Base-by-base conservation (phyloP, 2,329 filamentous ascomycete genomes). In the Fusarium humuli region DNA sequence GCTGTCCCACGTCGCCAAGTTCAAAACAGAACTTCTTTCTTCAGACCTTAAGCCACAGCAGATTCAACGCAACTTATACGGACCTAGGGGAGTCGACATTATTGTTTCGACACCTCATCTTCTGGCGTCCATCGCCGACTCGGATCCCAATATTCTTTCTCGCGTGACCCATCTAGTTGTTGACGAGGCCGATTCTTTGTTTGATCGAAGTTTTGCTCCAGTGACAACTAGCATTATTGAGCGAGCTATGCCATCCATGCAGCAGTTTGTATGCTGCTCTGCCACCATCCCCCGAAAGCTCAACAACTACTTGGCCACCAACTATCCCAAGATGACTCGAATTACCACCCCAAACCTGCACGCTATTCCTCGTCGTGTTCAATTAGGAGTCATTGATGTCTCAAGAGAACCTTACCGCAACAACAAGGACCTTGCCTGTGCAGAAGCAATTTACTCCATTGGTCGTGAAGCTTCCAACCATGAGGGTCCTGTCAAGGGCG, bases 321-420 rank as follows among this genome's bases (percentile, higher is more conserved):
- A 91, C 69, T 98, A 94, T 79, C 95, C 96, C 1, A 86, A 92
- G 73, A 94, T 97, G 82, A 84, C 86, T 47, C 92, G 96, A 65
- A 90, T 99, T 68, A 95, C 95, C 2, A 99, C 96, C 1, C 96
- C 96, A 0, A 98, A 98, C 77, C 87, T 99, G 1, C 96, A 99
- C 81, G 94, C 96, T 62, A 97, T 99, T 73, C 96, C 96, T 5
- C 91, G 96, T 44, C 91, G 96, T 72, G 94, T 99, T 1, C 95
- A 98, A 79, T 89, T 99, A 7, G 94, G 94, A 61, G 94, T 98
- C 37, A 90, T 99, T 29, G 94, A 99, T 76, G 92, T 97, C 16
- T 91, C 95, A 70, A 93, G 92, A 73, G 91, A 97, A n/a, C 94
- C 94, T 0, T 99, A 98, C 82, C 90, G 90, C 68, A 94, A 96